A percentile compares a stretch with the other conserved stretches of the same genome.
phyloP scores from a whole-genome alignment of 2,329 filamentous ascomycete genomes.

The Beauveria scarabaeidicola region DNA sequence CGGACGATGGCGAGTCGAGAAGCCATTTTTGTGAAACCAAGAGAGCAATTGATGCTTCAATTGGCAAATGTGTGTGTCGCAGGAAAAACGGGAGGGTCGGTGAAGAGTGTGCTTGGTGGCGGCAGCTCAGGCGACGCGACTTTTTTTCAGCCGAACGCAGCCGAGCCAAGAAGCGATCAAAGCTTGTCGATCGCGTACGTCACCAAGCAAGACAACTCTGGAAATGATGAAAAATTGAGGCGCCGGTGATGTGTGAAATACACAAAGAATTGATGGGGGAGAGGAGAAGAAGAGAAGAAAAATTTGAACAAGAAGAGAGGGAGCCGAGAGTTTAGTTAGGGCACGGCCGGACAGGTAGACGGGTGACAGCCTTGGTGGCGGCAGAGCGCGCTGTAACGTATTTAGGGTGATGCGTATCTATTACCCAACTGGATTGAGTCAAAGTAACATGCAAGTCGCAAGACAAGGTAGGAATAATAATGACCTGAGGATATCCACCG shows the following conservation, averaged over 20 bases:
- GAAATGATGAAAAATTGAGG: background rate
- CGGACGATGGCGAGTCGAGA: slow-evolving; percentile 20
- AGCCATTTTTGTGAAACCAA: slow-evolving; percentile 17
- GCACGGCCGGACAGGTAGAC: background rate
- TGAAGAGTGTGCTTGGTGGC: background rate
- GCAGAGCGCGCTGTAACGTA: background rate
- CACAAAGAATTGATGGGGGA: background rate
- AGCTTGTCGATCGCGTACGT: slow-evolving; percentile 3
- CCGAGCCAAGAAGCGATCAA: background rate
- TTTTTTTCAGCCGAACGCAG: slow-evolving; percentile 3
- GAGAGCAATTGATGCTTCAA: slow-evolving; percentile 8
- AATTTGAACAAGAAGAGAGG: background rate
- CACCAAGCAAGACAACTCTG: background rate
- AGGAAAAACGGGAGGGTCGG: slow-evolving; percentile 4
- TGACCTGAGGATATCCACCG: background rate
- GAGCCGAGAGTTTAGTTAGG: background rate
- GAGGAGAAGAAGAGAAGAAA: background rate
- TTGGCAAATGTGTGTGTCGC: slow-evolving; percentile 3
- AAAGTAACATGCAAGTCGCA: slow-evolving; percentile 1
- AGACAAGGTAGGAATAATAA: background rate
- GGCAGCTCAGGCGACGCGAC: background rate
- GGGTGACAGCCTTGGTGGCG: slow-evolving; percentile 2
- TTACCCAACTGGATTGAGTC: slow-evolving; percentile 9
- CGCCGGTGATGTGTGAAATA: background rate
- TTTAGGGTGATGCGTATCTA: background rate